phyloP scores from a whole-genome alignment of 1,284 basidiomycete species.

The Coniferiporia sulphurascens region DNA sequence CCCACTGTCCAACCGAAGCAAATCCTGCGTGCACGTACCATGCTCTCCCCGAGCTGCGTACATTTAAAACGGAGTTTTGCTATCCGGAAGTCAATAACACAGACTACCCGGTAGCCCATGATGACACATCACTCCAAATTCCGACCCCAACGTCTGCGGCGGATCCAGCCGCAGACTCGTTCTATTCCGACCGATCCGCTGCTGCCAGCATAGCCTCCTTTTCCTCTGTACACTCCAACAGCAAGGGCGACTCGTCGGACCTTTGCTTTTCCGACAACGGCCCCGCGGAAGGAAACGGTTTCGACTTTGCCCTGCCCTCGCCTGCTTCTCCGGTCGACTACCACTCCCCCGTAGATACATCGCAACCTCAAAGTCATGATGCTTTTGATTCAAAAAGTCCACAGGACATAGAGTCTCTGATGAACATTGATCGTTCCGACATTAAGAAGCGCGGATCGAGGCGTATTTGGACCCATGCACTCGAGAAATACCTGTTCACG shows the following conservation, averaged over 20 bases:
- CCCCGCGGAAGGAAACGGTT: neutral
- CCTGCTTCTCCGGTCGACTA: neutral
- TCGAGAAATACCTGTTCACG: constrained; percentile 65
- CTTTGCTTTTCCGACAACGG: neutral
- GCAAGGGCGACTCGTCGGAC: neutral
- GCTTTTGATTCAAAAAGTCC: too few species aligned
- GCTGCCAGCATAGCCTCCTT: constrained; percentile 4
- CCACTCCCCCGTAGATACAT: neutral
- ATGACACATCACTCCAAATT: neutral
- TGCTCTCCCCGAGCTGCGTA: too few species aligned
- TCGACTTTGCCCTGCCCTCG: neutral
- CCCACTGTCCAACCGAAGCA: too few species aligned
- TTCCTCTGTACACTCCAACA: neutral
- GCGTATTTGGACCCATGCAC: constrained; percentile 68
- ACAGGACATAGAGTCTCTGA: too few species aligned
- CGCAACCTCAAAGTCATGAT: neutral
- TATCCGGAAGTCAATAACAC: too few species aligned
- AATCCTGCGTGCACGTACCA: too few species aligned
- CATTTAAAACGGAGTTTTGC: too few species aligned
- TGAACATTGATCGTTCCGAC: neutral
- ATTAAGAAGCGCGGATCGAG: constrained; percentile 57
- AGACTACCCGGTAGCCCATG: neutral
- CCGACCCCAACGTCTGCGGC: neutral
- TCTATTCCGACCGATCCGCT: constrained; percentile 1
- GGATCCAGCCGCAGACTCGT: neutral